Base-by-base conservation (phyloP, 106 monocot species). In the Phalaenopsis equestris region DNA sequence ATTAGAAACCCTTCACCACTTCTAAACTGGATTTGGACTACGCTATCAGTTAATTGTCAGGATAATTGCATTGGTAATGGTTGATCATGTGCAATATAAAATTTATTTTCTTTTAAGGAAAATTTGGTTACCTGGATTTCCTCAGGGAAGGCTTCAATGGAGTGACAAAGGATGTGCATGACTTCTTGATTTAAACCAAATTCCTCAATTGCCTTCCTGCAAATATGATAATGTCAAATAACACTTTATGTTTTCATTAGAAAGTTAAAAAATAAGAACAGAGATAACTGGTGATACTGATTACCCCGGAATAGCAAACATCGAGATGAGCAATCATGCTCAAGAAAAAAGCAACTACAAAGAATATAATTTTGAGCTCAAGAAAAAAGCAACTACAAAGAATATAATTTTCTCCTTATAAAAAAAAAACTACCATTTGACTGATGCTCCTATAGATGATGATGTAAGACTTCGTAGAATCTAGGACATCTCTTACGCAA, bases 191-290 rank as follows among this genome's bases (percentile, higher is more conserved):
- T 85, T 39, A 78, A 39, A 9, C 94, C 92, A 89, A 92, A 78
- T 47, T 98, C 84, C 80, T 94, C 85, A 91, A 94, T 58, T 41
- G 84, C 85, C 75, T 83, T 92, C 94, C 97, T 98, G 92, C 56
- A 77, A 37, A 24, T 79, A 57, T 79, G 19, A 79, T 41, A 64
- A 1, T 36, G 73, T 18, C n/a, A 80, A 79, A 16, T 46, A 57
- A 78, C 46, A 72, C 1, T 23, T 14, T 49, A 77, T 52, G 41
- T 57, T 72, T 42, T 30, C 17, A 42, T 12, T 45, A 48, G 23
- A 76, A 42, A 43, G 12, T 49, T 18, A 14, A 76, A 76, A 24
- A 49, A 49, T 76, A 48, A 23, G 18, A 49, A 2, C 42, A 43
- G 36, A 5, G 15, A 72, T 19, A 74, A 74, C 15, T 1, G 48